Base-by-base conservation (phyloP, 768 basidiomycete species). In the Tricholoma hemisulphureum region DNA sequence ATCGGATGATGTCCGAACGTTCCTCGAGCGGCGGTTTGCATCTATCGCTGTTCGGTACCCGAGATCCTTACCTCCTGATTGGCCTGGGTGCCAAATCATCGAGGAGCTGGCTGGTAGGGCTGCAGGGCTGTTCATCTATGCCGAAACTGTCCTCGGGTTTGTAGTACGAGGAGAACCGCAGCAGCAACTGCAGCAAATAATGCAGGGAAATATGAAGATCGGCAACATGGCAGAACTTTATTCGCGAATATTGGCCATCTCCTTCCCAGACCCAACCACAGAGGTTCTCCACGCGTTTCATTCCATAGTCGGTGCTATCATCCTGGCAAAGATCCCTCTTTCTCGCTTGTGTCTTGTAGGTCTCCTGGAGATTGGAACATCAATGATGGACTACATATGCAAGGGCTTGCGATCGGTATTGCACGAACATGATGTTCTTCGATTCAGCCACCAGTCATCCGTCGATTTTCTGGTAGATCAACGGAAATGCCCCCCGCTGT, bases 391-490 rank as follows among this genome's bases (percentile, higher is more conserved):
- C n/a, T 56, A 57, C 20, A 48, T 65, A 21, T 29, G 58, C 13
- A 67, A 61, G 20, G 61, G 65, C 2, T 58, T 68, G 2, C 57
- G 50, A 4, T 69, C 70, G 8, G 62, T 68, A 14, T 57, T 66
- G 48, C 63, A 60, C 32, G 20, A 55, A 3, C 46, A 49, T 2
- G 52, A 58, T 28, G 35, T 52, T 20, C 55, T 61, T 11, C 58
- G 62, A 26, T 66, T 65, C 59, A 57, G 51, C 32, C 72, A 73
- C 35, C 61, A 60, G 8, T 72, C 71, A 11, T 72, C 70, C 43
- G 55, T 59, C 29, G 70, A 73, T 13, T 71, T 69, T 55, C 57
- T 73, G 21, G 55, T 55, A 5, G 52, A 51, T 45, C 48, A 62
- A 10, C 11, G 28, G 20, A 60, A 41, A 28, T 62, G 66, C 49